Evolutionary conservation across 495 filamentous ascomycete genomes (phyloP), one percentile per base, ranked within the genome.

Genomic region (Aspergillus baeticus): DNA sequence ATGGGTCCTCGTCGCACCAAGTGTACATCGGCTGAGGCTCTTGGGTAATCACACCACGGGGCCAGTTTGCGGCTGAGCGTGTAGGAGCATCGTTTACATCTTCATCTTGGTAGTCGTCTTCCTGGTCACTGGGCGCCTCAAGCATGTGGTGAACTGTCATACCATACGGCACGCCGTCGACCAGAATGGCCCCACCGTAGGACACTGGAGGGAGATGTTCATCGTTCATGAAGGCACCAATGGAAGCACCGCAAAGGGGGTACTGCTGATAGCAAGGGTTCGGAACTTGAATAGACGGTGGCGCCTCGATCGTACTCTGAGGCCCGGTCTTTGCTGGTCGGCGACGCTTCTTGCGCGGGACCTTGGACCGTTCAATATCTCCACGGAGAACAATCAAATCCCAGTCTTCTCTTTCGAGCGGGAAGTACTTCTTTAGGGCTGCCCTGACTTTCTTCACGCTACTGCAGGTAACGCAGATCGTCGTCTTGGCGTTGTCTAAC

Each of bases 111-210:
- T 71, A 64, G 2, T 62, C 69, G 14, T 66, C 70, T 41, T 85
- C 81, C 37, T 84, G 81, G 14, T 86, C 81, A 23, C 87, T 88
- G 5, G 88, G 88, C 14, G 87, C 83, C 60, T 98, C 93, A 1
- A 98, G 79, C 85, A 98, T 90, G 66, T 98, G 93, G 60, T 98
- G 93, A 3, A 97, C 93, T 15, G 88, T 96, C 87, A 97, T 90
- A 7, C 92, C 93, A 65, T 90, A 94, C 1, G 87, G 83, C 58
- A 87, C 82, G 49, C 87, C 84, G 67, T 97, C 91, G 6, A 96
- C 84, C 7, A 94, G 72, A 37, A 98, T 81, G 1, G 96, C 77
- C 13, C 93, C 93, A 5, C 93, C 93, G 67, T 92, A 92, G 10
- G 91, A 91, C 3, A 94, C 93, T 1, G 93, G 88, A 11, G 91